Conservation (phyloP, 345 rosid genomes). For the Arabis hirsuta region DNA sequence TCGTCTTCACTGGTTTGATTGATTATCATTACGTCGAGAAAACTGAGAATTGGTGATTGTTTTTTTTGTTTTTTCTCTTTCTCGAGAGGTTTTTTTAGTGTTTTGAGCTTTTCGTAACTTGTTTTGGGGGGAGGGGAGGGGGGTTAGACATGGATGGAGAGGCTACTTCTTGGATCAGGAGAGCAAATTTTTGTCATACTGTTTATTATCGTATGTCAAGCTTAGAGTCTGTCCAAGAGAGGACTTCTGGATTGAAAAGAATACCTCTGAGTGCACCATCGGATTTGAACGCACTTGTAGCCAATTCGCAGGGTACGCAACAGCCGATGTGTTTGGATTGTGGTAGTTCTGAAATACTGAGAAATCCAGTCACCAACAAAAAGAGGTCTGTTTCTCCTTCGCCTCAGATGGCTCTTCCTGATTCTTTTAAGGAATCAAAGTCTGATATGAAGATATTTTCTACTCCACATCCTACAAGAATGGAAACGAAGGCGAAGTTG, state of each 20-base stretch:
- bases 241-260: slow-evolving; percentile 49
- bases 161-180: slow-evolving; percentile 72
- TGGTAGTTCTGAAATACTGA: slow-evolving; percentile 39
- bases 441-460: slow-evolving; percentile 61
- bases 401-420: slow-evolving; percentile 53
- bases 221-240: slow-evolving; percentile 45
- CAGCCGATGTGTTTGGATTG: neutral
- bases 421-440: slow-evolving; percentile 67
- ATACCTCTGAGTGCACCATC: slow-evolving; percentile 40
- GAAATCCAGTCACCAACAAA: slow-evolving; percentile 45
- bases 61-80: neutral
- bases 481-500: slow-evolving; percentile 41
- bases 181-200: slow-evolving; percentile 74
- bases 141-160: slow-evolving; percentile 59
- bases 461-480: slow-evolving; percentile 65
- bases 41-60: slow-evolving; percentile 5
- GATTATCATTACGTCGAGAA: slow-evolving; percentile 34
- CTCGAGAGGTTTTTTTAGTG: too few species aligned
- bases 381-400: slow-evolving; percentile 72
- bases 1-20: slow-evolving; percentile 43
- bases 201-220: slow-evolving; percentile 63
- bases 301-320: slow-evolving; percentile 27
- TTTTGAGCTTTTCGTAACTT: slow-evolving; percentile 30
- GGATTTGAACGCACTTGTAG: slow-evolving; percentile 39
- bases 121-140: neutral